These are phyloP conservation scores for Cordia subcordata DNA, from an alignment of 257 asterid genomes.

Conservation along the genomic window DNA sequence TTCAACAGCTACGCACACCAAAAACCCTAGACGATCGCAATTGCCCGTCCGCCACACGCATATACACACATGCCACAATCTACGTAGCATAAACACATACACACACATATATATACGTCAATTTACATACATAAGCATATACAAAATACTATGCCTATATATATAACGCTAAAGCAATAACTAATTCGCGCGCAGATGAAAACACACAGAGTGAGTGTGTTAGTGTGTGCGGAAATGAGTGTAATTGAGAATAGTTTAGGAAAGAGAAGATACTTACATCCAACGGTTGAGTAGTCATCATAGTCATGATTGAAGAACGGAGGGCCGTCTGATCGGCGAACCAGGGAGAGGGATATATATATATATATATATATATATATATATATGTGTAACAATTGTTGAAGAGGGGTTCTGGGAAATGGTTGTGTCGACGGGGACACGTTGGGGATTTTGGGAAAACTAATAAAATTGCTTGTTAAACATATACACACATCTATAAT, in stretches of 20 bases:
- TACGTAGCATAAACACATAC: slow-evolving; percentile 7
- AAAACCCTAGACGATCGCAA: slow-evolving; percentile 74
- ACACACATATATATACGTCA: background rate
- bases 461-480: no score
- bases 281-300: slow-evolving; percentile 77
- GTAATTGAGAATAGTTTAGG: slow-evolving; percentile 1
- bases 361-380: slow-evolving; percentile 10
- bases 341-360: slow-evolving; percentile 25
- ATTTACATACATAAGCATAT: slow-evolving; percentile 7
- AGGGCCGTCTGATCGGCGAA: slow-evolving; percentile 51
- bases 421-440: slow-evolving; percentile 28
- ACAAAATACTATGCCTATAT: background rate
- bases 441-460: slow-evolving; percentile 27
- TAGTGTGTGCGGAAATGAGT: background rate
- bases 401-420: slow-evolving; percentile 13
- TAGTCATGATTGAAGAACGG: slow-evolving; percentile 56
- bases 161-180: background rate
- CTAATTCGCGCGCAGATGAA: slow-evolving; percentile 7
- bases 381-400: background rate
- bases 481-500: no score
- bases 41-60: slow-evolving; percentile 13
- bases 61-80: slow-evolving; percentile 6
- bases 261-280: slow-evolving; percentile 47
- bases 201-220: slow-evolving; percentile 4
- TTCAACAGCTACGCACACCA: slow-evolving; percentile 1